phyloP scores from a whole-genome alignment of 768 basidiomycete genomes.

The Auricularia heimuer region DNA sequence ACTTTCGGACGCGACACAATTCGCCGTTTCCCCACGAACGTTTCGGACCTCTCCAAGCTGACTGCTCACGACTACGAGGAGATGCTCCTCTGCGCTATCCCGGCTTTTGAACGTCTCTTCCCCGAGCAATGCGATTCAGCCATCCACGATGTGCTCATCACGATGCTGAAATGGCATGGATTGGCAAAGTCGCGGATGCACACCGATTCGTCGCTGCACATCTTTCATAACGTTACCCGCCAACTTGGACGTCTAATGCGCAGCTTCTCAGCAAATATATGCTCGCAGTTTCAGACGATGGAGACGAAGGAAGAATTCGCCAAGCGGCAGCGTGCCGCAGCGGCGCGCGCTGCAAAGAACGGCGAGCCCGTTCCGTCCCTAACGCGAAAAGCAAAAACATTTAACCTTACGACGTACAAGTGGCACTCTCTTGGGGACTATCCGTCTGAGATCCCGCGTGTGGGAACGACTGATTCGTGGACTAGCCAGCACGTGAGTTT shows the following conservation, averaged over 20 bases:
- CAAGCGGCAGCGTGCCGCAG: constrained; percentile 10
- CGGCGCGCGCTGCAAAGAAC: neutral
- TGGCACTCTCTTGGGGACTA: constrained; percentile 27
- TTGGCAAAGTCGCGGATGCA: constrained; percentile 8
- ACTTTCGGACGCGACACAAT: constrained; percentile 7
- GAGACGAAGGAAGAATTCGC: constrained; percentile 25
- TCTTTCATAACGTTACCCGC: constrained; percentile 16
- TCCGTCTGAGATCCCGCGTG: constrained; percentile 12
- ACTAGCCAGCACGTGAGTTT: neutral
- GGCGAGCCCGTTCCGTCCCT: constrained; percentile 4
- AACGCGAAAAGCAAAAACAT: constrained; percentile 12
- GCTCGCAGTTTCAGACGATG: constrained; percentile 15
- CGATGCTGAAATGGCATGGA: constrained; percentile 8
- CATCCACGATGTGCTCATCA: constrained; percentile 26
- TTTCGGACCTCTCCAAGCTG: constrained; percentile 2
- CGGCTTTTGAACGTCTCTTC: constrained; percentile 31
- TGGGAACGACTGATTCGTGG: constrained; percentile 24
- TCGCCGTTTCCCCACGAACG: constrained; percentile 3
- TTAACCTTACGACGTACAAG: constrained; percentile 26
- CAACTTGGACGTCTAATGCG: constrained; percentile 13
- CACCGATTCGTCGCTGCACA: neutral
- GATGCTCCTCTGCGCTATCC: constrained; percentile 10
- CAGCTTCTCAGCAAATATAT: constrained; percentile 17
- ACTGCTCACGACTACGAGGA: constrained; percentile 8
- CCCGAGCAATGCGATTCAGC: constrained; percentile 15